Base-by-base conservation (phyloP, 805 yeast genomes). In the Saccharomycopsis sp. region DNA sequence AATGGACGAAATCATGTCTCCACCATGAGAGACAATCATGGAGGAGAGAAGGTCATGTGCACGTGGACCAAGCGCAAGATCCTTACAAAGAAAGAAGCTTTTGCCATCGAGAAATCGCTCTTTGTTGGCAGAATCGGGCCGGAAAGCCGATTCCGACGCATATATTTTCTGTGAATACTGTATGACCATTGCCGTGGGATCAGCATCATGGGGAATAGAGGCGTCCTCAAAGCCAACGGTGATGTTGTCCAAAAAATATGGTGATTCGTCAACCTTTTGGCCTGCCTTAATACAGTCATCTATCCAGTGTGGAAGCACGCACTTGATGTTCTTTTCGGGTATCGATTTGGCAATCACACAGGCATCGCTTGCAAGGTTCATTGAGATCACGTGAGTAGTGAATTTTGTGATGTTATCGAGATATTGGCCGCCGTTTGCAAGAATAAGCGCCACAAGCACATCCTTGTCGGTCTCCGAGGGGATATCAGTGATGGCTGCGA, bases 251-350 rank as follows among this genome's bases (percentile, higher is more conserved):
- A 85, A 68, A 17, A 78, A 64, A 66, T 86, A 88, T 1, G 79
- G 78, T 0, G 67, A 59, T 56, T 82, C 92, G 56, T 79, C 80
- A 9, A 86, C 69, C 55, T 71, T 76, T 52, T 75, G 68, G 25
- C 83, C 75, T 44, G 76, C 67, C 56, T 78, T 81, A 61, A 88
- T 73, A 66, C 92, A 86, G 59, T 81, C 87, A 55, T 85, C 84
- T 14, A 92, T 70, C 97, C 97, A 93, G 20, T 83, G 81, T 0
- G 97, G 96, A 2, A 79, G 74, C 2, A 92, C 94, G 15, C 85
- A 77, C 54, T 79, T 76, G 41, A 87, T 84, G 41, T 74, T 69
- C 42, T 74, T 69, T 2, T 68, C 68, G 1, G 72, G 72, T 23
- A 71, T 70, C 34, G 72, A 66, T 53, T 78, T 71, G 2, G 88